A percentile compares a stretch with the other conserved stretches of the same genome.
phyloP scores from a whole-genome alignment of 2,329 filamentous ascomycete genomes.

The Sporothrix sp. region DNA sequence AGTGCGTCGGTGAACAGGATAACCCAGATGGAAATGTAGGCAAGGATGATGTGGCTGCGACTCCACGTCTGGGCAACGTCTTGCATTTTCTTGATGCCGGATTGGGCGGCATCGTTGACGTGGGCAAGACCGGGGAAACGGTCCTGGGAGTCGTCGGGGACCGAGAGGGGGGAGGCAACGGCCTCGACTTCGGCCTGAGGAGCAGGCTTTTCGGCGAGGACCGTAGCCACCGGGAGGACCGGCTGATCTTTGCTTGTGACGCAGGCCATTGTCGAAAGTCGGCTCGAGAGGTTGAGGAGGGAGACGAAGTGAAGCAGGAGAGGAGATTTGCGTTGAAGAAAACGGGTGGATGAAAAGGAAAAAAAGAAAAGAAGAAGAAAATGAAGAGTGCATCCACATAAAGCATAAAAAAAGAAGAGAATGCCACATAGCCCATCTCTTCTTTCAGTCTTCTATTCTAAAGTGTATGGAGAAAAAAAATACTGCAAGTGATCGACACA shows the following conservation, averaged over 20 bases:
- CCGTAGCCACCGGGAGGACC: neutral
- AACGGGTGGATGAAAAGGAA: neutral
- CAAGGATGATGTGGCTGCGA: neutral
- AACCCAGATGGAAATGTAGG: slow-evolving; percentile 14
- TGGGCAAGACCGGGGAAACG: too few species aligned
- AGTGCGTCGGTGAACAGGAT: slow-evolving; percentile 23
- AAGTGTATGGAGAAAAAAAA: too few species aligned
- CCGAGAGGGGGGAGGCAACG: too few species aligned
- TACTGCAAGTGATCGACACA: too few species aligned
- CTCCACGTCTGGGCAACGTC: neutral
- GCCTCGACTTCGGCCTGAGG: too few species aligned
- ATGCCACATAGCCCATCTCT: too few species aligned
- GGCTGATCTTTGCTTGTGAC: neutral
- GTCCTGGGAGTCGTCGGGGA: too few species aligned
- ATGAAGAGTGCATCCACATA: neutral
- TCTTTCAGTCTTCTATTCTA: too few species aligned
- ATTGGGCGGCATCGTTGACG: neutral
- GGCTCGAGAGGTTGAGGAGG: too few species aligned
- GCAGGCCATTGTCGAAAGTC: neutral
- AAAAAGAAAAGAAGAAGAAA: neutral
- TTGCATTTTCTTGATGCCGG: neutral
- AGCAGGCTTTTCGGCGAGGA: neutral
- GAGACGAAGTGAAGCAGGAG: neutral
- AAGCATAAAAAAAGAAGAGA: too few species aligned
- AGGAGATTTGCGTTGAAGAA: neutral